Evolutionary conservation across 306 rosid species (phyloP).

Genomic region (Trifolium pratense): DNA sequence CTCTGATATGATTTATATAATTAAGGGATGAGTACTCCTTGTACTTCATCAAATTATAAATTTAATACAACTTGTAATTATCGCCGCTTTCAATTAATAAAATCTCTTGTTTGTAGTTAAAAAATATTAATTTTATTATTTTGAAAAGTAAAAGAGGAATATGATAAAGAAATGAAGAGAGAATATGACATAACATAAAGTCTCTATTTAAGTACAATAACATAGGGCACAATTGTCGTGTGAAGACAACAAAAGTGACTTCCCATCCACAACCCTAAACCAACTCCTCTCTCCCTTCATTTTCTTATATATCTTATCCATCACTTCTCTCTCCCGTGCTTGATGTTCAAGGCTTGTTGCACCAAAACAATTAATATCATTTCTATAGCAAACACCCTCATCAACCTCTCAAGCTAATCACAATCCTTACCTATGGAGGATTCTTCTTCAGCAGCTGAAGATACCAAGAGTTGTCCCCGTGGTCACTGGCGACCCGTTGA

Average conservation of each 20-base stretch:
- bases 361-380: neutral
- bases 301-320: conserved; percentile 63
- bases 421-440: conserved; percentile 53
- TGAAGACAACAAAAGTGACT: conserved; percentile 99
- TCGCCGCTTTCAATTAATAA: too few relatives aligned
- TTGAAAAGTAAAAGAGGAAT: conserved; percentile 31
- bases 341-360: conserved; percentile 46
- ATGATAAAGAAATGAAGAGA: conserved; percentile 32
- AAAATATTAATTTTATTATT: too few relatives aligned
- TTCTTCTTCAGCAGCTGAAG: conserved; percentile 55
- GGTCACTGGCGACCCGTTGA: conserved; percentile 98
- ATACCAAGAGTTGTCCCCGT: conserved; percentile 64
- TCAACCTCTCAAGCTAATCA: neutral
- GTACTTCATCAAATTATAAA: too few relatives aligned
- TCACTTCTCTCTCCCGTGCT: conserved; percentile 45
- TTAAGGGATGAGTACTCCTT: too few relatives aligned
- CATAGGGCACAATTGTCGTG: conserved; percentile 72
- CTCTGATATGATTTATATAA: too few relatives aligned
- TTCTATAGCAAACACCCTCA: neutral
- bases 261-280: conserved; percentile 97
- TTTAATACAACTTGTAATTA: too few relatives aligned
- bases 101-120: too few relatives aligned
- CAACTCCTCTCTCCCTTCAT: conserved; percentile 63
- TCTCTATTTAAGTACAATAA: conserved; percentile 27
- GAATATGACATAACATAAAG: conserved; percentile 40